A percentile compares a stretch with the other conserved stretches of the same genome.
Evolutionary conservation across 306 rosid genomes (phyloP).

Genomic region (Trifolium dubium): DNA sequence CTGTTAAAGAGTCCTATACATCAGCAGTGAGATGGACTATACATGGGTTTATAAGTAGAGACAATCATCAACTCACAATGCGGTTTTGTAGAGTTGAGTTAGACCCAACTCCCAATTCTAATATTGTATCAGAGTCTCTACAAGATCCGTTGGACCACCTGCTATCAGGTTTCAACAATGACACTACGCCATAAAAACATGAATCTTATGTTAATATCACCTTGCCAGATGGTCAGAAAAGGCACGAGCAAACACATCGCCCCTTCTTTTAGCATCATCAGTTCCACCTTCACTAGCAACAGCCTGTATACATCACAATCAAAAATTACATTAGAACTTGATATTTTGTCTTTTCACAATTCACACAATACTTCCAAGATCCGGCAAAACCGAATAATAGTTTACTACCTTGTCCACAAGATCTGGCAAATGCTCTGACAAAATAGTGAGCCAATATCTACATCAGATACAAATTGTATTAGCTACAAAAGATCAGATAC

Average conservation of each 20-base stretch:
- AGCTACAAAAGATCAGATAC: conserved; percentile 39
- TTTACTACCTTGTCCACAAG: conserved; percentile 84
- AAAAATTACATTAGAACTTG: conserved; percentile 18
- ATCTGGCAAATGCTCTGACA: conserved; percentile 85
- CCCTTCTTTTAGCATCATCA: conserved; percentile 97
- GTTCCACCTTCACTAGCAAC: conserved; percentile 99
- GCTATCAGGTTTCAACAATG: conserved; percentile 19
- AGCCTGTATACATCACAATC: conserved; percentile 66
- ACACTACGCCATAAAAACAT: conserved; percentile 32
- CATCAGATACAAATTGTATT: conserved; percentile 39
- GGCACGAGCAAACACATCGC: conserved; percentile 94
- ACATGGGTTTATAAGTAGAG: no score
- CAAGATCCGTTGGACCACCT: no score
- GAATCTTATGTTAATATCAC: conserved; percentile 47
- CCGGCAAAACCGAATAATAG: conserved; percentile 25
- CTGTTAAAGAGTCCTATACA: no score
- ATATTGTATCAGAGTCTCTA: no score
- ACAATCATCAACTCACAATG: no score
- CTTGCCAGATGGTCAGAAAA: conserved; percentile 94
- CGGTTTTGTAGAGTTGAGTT: no score
- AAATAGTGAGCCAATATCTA: conserved; percentile 94
- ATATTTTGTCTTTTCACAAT: conserved; percentile 7
- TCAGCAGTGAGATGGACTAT: no score
- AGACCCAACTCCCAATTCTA: no score
- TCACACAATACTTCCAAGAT: conserved; percentile 31